A percentile compares a stretch with the other conserved stretches of the same genome.
Conservation (phyloP, 169 alveolate species). For the Theileria sp. region DNA sequence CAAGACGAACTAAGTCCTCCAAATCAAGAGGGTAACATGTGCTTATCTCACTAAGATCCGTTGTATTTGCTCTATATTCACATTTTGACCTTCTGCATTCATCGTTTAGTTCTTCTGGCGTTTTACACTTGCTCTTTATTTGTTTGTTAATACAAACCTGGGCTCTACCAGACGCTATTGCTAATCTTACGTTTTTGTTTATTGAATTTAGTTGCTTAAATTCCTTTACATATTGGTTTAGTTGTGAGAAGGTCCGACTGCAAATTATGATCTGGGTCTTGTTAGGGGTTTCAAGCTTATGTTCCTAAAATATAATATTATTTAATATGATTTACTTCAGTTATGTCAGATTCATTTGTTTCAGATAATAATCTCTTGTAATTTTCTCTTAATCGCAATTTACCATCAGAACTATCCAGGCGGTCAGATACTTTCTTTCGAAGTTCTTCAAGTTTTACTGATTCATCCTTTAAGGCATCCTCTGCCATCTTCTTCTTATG, state of each 20-base stretch:
- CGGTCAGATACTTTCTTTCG: conserved; percentile 13
- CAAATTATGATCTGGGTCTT: conserved; percentile 77
- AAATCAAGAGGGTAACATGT: conserved; percentile 80
- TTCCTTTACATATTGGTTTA: conserved; percentile 87
- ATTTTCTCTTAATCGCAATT: neutral
- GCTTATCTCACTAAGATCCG: conserved; percentile 64
- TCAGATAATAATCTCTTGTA: conserved; percentile 9
- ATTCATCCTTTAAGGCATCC: conserved; percentile 13
- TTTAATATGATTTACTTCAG: neutral
- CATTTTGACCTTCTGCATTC: conserved; percentile 73
- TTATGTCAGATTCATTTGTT: neutral
- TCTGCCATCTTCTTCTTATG: conserved; percentile 39
- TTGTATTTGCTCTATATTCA: conserved; percentile 72
- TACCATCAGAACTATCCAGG: conserved; percentile 11
- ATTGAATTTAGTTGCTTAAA: conserved; percentile 69
- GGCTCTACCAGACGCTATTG: conserved; percentile 79
- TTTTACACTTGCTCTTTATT: conserved; percentile 66
- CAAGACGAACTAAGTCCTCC: conserved; percentile 76
- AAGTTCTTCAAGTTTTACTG: conserved; percentile 15
- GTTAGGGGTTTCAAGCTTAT: neutral
- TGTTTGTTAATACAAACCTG: conserved; percentile 83
- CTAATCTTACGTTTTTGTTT: conserved; percentile 73
- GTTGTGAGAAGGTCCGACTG: conserved; percentile 90
- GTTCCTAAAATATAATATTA: neutral
- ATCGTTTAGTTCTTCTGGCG: conserved; percentile 71